Conservation (phyloP, 306 rosid species). For the Quercus suber region DNA sequence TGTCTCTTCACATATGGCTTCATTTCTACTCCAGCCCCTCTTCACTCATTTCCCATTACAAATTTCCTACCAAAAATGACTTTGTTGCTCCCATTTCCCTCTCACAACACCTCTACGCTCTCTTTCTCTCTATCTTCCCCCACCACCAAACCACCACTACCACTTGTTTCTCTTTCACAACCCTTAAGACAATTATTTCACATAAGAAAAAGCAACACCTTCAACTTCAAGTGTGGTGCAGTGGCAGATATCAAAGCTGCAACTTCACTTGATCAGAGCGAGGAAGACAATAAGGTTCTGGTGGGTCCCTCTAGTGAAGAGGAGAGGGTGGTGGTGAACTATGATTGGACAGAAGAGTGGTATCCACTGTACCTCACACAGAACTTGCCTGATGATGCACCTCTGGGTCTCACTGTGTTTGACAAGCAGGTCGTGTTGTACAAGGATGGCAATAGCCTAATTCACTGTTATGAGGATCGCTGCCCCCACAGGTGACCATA, state of each 20-base stretch:
- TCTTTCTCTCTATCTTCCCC: constrained; percentile 16
- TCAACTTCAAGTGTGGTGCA: constrained; percentile 26
- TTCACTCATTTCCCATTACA: background rate
- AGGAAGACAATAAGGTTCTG: constrained; percentile 32
- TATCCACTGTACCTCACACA: constrained; percentile 77
- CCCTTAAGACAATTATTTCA: constrained; percentile 12
- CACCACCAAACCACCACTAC: constrained; percentile 2
- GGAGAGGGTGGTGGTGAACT: constrained; percentile 49
- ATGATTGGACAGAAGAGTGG: constrained; percentile 93
- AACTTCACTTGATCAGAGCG: constrained; percentile 27
- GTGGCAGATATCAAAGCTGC: constrained; percentile 40
- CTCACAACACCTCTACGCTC: constrained; percentile 13
- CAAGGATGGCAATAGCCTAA: constrained; percentile 48
- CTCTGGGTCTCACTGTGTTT: constrained; percentile 76
- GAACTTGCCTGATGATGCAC: constrained; percentile 81
- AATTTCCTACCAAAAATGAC: constrained; percentile 35
- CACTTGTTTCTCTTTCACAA: constrained; percentile 9
- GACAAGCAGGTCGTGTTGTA: constrained; percentile 72
- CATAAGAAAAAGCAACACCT: constrained; percentile 10
- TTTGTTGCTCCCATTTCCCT: constrained; percentile 29
- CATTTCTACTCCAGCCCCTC: background rate
- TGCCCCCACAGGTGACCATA: constrained; percentile 79
- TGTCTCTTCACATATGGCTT: background rate
- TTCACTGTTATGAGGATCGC: constrained; percentile 77
- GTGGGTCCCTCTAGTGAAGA: constrained; percentile 51